phyloP scores from a whole-genome alignment of 106 monocot species.

The Hemerocallis citrina region DNA sequence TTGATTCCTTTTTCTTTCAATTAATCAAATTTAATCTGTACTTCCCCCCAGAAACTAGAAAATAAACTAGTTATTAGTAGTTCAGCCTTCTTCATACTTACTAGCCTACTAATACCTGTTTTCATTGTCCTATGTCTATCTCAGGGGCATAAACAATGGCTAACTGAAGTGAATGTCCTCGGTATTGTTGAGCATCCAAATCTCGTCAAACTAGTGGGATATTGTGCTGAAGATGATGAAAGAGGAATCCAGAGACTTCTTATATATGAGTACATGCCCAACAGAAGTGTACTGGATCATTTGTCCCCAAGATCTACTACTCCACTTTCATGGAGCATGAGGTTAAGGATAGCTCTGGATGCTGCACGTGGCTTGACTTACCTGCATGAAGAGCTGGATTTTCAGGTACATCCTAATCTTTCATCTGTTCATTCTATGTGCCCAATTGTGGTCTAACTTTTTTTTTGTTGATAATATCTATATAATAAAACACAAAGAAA shows the following conservation, averaged over 20 bases:
- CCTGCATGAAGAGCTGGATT: constrained; percentile 26
- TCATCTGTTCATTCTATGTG: neutral
- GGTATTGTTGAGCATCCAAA: constrained; percentile 27
- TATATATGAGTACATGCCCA: constrained; percentile 28
- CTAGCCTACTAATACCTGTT: too few species aligned
- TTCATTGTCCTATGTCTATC: neutral
- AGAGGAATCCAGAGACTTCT: constrained; percentile 30
- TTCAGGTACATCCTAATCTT: constrained; percentile 9
- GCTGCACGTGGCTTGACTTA: constrained; percentile 26
- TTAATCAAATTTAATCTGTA: too few species aligned
- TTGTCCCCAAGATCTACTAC: constrained; percentile 9
- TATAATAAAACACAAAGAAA: too few species aligned
- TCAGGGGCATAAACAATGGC: constrained; percentile 33
- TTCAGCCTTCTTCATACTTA: too few species aligned
- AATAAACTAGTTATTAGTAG: too few species aligned
- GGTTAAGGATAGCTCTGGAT: constrained; percentile 27
- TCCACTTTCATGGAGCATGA: constrained; percentile 25
- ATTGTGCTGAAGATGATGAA: constrained; percentile 33
- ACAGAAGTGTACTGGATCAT: constrained; percentile 23
- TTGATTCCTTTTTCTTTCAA: too few species aligned
- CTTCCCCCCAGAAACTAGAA: too few species aligned
- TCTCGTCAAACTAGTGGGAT: constrained; percentile 25
- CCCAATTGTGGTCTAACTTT: neutral
- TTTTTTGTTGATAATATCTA: too few species aligned
- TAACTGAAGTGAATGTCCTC: constrained; percentile 26